Evolutionary conservation across 768 basidiomycete species (phyloP), one percentile per base, ranked within the genome.

Genomic region (Termitomyces sp.): DNA sequence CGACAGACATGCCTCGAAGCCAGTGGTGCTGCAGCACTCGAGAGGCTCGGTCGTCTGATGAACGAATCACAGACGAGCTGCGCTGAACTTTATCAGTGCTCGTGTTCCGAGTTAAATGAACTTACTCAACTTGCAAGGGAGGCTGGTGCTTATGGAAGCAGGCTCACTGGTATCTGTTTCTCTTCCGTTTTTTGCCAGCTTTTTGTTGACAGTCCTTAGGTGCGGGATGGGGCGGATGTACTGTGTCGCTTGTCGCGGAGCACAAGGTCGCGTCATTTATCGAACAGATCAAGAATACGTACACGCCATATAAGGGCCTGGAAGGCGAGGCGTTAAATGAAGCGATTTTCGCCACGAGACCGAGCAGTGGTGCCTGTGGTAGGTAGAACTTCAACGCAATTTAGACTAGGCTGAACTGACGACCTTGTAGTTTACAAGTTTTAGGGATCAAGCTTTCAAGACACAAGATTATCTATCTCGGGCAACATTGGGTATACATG

Each of bases 151-250:
- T 83, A 86, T 65, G 94, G 94, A 7, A 88, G 87, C 65, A 83
- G 94, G 28, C 77, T 94, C n/a, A 96, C 94, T 20, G 92, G 92
- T 88, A 57, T 54, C 76, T 70, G 28, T 13, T 16, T 9, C 60
- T 49, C 20, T 52, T 7, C 38, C 20, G 15, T 16, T 35, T 8
- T 51, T 22, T 53, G 16, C 58, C 11, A 42, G 15, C 22, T 52
- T 52, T 20, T 61, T 45, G 16, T 15, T 20, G 2, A 50, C 63
- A 35, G 46, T 55, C n/a, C 12, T 28, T 50, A 91, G 90, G 91
- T 33, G 93, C 93, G 0, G 93, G 92, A 4, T 96, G 93, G 93
- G 94, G 94, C 40, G 94, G 94, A 6, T 94, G 92, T 68, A 90
- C 90, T 0, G 89, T 95, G 22, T 92, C 91, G 7, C 81, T 95